phyloP scores from a whole-genome alignment of 441 rosid genomes.

The Isatis lusitanica region DNA sequence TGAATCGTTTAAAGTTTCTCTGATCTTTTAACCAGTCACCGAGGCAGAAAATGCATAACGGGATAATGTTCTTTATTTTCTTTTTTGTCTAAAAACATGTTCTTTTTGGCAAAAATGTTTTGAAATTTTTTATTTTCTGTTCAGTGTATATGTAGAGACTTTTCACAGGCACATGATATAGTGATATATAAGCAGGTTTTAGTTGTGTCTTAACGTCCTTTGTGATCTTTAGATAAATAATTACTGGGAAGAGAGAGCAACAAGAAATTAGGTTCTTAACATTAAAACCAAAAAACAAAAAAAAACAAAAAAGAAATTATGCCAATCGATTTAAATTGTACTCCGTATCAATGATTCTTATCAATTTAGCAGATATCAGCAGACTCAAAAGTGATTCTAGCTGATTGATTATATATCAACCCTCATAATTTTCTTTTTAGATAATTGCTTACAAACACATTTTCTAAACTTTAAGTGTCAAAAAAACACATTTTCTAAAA shows the following conservation, averaged over 20 bases:
- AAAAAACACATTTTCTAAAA: too few species aligned
- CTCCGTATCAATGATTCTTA: neutral
- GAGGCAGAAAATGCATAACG: neutral
- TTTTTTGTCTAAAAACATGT: neutral
- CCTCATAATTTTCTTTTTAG: too few species aligned
- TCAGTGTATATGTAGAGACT: neutral
- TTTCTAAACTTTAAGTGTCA: too few species aligned
- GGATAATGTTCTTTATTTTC: neutral
- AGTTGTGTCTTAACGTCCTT: constrained; percentile 6
- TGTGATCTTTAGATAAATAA: constrained; percentile 8
- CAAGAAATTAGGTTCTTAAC: neutral
- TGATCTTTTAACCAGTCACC: neutral
- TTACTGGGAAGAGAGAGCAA: neutral
- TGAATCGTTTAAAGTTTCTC: neutral
- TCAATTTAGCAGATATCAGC: neutral
- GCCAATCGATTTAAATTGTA: neutral
- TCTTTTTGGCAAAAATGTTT: neutral
- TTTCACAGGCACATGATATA: neutral
- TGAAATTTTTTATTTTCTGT: neutral
- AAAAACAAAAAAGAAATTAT: neutral
- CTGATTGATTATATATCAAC: neutral
- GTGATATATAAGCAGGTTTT: constrained; percentile 4
- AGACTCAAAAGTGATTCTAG: neutral
- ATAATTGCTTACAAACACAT: too few species aligned
- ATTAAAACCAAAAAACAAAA: too few species aligned